These are phyloP conservation scores for Exophiala lecanii-corni DNA, from an alignment of 2,329 filamentous ascomycete species.

Conservation along the genomic window DNA sequence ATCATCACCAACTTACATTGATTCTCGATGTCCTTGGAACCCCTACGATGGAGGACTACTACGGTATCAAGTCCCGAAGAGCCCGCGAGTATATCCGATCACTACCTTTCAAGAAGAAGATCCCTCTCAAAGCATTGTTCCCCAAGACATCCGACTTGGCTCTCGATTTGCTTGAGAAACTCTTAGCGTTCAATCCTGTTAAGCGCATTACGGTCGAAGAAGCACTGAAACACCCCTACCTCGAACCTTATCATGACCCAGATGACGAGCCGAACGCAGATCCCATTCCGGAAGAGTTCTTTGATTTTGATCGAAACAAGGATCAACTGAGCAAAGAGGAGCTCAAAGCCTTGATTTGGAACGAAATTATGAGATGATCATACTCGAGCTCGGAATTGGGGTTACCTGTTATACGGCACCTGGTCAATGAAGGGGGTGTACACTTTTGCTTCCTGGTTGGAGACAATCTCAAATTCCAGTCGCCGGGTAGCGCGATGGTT, in stretches of 20 bases:
- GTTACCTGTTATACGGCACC: too few species aligned
- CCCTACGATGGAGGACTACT: constrained; percentile 99
- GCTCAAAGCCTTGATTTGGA: constrained; percentile 90
- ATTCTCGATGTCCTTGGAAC: constrained; percentile 97
- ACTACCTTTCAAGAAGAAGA: constrained; percentile 99
- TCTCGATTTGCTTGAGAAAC: constrained; percentile 87
- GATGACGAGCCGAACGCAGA: constrained; percentile 96
- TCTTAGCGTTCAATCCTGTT: constrained; percentile 95
- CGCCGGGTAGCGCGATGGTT: too few species aligned
- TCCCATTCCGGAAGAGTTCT: constrained; percentile 97
- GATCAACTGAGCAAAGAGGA: constrained; percentile 98
- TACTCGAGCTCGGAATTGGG: too few species aligned
- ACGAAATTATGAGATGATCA: constrained; percentile 77
- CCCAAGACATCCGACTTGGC: constrained; percentile 98
- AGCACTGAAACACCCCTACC: constrained; percentile 92
- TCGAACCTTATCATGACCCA: constrained; percentile 97
- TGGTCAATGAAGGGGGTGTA: background rate
- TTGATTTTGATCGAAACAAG: constrained; percentile 99
- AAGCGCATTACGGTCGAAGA: constrained; percentile 99
- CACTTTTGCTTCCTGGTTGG: background rate
- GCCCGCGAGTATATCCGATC: constrained; percentile 97
- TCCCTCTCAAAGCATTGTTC: constrained; percentile 94
- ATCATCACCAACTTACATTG: constrained; percentile 95
- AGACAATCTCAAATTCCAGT: too few species aligned
- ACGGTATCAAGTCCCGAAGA: constrained; percentile 97